Conservation (phyloP, 257 asterid genomes). For the Leptodermis oblonga region DNA sequence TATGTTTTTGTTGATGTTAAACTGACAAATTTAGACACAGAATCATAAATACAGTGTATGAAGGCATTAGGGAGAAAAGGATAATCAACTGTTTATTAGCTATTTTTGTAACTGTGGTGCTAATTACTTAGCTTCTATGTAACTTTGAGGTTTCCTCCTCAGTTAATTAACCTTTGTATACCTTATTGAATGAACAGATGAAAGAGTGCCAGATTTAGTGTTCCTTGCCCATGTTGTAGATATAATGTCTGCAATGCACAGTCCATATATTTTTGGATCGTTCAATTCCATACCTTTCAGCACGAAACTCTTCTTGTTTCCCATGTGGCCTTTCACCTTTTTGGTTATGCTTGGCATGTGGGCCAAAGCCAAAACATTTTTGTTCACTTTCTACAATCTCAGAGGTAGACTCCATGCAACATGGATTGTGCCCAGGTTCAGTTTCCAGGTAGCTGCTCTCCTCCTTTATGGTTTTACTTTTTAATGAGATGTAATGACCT, state of each 20-base stretch:
- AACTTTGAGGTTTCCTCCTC: not conserved
- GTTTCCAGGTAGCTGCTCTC: constrained; percentile 67
- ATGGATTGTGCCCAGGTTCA: constrained; percentile 87
- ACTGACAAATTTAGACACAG: no score
- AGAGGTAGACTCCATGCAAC: constrained; percentile 70
- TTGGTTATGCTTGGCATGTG: constrained; percentile 69
- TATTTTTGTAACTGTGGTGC: no score
- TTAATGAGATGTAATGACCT: not conserved
- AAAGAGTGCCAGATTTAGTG: constrained; percentile 84
- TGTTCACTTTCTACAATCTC: constrained; percentile 65
- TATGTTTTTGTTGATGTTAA: constrained; percentile 49
- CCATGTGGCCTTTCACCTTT: constrained; percentile 64
- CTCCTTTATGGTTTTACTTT: not conserved
- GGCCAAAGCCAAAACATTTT: constrained; percentile 75
- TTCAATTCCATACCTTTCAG: constrained; percentile 75
- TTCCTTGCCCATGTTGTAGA: constrained; percentile 88
- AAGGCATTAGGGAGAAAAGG: no score
- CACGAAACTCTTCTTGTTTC: constrained; percentile 58
- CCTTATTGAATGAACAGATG: constrained; percentile 37
- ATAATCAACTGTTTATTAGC: no score
- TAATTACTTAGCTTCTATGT: constrained; percentile 94
- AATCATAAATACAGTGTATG: no score
- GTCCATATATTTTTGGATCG: constrained; percentile 67
- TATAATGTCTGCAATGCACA: constrained; percentile 65
- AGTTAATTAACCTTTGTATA: not conserved